phyloP scores from a whole-genome alignment of 768 basidiomycete species.

The Cyclocybe aegerita region DNA sequence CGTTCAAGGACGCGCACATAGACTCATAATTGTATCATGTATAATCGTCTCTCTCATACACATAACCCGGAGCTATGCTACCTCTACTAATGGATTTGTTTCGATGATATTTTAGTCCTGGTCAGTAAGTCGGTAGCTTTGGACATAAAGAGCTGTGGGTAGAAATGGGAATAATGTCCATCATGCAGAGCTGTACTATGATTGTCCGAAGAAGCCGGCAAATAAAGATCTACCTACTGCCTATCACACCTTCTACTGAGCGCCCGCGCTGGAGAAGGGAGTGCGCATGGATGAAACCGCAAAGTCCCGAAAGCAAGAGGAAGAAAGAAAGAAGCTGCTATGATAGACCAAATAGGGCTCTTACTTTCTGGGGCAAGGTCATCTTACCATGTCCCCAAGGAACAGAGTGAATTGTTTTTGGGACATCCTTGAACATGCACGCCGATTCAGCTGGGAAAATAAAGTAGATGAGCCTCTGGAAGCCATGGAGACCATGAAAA shows the following conservation, averaged over 20 bases:
- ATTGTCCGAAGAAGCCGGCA: too few relatives aligned
- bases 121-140: too few relatives aligned
- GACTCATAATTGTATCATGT: not conserved
- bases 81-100: too few relatives aligned
- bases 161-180: too few relatives aligned
- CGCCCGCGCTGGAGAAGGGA: not conserved
- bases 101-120: slow-evolving; percentile 1
- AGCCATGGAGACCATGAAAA: not conserved
- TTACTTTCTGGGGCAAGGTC: slow-evolving; percentile 25
- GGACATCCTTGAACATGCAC: slow-evolving; percentile 17
- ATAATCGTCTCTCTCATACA: too few relatives aligned
- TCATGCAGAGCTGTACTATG: too few relatives aligned
- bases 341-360: slow-evolving; percentile 15
- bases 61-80: too few relatives aligned
- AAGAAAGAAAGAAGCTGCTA: not conserved
- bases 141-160: too few relatives aligned
- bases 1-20: not conserved
- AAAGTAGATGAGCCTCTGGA: slow-evolving; percentile 3
- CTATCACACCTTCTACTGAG: too few relatives aligned
- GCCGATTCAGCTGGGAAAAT: slow-evolving; percentile 20
- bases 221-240: too few relatives aligned
- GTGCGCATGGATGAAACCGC: too few relatives aligned
- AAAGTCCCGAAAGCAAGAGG: not conserved
- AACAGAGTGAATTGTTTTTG: slow-evolving; percentile 19
- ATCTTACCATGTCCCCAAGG: slow-evolving; percentile 16